Conservation (phyloP, 1,284 basidiomycete species). For the Ustilago shanxiensis region DNA sequence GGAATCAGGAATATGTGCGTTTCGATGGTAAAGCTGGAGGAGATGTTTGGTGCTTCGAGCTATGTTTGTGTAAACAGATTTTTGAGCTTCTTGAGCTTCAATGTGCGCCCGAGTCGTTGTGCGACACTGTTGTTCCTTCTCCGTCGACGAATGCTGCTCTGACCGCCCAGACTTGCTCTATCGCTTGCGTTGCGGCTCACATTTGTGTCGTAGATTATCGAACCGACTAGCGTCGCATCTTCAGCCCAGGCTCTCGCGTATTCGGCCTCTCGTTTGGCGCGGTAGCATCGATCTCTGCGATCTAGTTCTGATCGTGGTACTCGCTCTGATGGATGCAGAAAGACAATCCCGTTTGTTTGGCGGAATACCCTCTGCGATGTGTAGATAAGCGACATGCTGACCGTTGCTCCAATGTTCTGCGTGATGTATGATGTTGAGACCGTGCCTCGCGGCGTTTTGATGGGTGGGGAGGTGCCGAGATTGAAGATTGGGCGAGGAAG, state of each 20-base stretch:
- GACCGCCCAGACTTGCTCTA: slow-evolving; percentile 25
- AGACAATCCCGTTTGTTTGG: slow-evolving; percentile 50
- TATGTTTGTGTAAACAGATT: slow-evolving; percentile 27
- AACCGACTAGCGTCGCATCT: slow-evolving; percentile 59
- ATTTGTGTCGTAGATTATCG: slow-evolving; percentile 37
- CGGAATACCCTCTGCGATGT: slow-evolving; percentile 44
- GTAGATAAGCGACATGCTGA: slow-evolving; percentile 34
- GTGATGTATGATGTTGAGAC: not conserved
- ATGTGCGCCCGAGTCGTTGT: slow-evolving; percentile 5
- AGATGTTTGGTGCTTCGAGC: not conserved
- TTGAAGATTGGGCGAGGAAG: not conserved
- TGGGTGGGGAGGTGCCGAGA: not conserved
- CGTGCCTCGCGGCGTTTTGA: not conserved
- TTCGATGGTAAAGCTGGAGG: not conserved
- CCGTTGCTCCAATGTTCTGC: too few species aligned
- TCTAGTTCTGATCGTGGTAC: slow-evolving; percentile 60
- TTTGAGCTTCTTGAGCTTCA: slow-evolving; percentile 28
- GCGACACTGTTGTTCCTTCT: slow-evolving; percentile 28
- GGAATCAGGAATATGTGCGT: not conserved
- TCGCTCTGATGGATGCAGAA: slow-evolving; percentile 59
- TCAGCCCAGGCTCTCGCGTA: slow-evolving; percentile 57
- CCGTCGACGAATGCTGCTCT: slow-evolving; percentile 33
- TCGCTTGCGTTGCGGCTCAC: slow-evolving; percentile 20
- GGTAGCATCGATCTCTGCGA: slow-evolving; percentile 55
- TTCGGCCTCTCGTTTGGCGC: slow-evolving; percentile 55